A percentile compares a stretch with the other conserved stretches of the same genome.
Conservation (phyloP, 75 land plant genomes). For the Larix kaempferi region DNA sequence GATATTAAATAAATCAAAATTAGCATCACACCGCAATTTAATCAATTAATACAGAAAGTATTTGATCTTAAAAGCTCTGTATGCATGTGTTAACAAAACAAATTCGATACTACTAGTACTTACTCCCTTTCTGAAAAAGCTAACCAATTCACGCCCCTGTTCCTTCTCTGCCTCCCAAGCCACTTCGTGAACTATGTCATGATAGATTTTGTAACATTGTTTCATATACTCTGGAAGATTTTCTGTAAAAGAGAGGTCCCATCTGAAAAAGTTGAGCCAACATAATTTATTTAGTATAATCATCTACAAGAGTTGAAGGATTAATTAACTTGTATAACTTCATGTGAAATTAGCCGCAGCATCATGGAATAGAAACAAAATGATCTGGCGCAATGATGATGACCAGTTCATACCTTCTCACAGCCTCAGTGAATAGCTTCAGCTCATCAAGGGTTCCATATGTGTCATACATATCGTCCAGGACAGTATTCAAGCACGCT, state of each 20-base stretch:
- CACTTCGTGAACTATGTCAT: constrained; percentile 25
- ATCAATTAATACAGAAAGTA: no score
- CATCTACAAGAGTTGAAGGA: fast-evolving
- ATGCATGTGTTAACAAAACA: background rate
- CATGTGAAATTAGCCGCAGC: no score
- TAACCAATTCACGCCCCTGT: constrained; percentile 11
- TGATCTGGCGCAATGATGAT: no score
- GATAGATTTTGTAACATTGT: constrained; percentile 5
- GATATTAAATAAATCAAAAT: no score
- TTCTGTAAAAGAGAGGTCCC: constrained; percentile 9
- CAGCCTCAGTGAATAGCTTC: constrained; percentile 26
- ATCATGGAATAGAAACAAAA: no score
- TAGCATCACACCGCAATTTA: background rate
- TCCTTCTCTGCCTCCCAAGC: constrained; percentile 18
- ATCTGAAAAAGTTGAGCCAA: background rate
- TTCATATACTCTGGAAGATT: constrained; percentile 29
- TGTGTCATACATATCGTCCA: constrained; percentile 39
- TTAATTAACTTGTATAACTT: no score
- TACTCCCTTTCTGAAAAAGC: constrained; percentile 19
- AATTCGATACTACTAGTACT: background rate
- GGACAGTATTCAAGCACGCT: constrained; percentile 10
- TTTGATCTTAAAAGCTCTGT: background rate
- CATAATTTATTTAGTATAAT: background rate
- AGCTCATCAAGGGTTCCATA: constrained; percentile 36
- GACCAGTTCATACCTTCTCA: constrained; percentile 15